Percentiles rank a stretch among this genome's conserved stretches.
phyloP scores from a whole-genome alignment of 2,329 filamentous ascomycete genomes.

The Ophiostoma ips region DNA sequence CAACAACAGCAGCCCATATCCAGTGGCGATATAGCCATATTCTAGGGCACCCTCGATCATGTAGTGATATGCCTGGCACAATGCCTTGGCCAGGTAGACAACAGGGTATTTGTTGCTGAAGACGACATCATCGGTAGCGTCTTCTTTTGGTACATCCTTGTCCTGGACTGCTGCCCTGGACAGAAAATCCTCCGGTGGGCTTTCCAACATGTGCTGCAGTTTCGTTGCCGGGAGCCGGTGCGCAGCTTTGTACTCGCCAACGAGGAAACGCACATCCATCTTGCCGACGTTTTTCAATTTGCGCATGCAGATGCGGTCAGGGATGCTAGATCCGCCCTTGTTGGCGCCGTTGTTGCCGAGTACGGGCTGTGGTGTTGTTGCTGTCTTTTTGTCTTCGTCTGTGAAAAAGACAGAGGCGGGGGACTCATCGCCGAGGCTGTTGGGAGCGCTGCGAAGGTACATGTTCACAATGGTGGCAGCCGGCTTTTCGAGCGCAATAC shows the following conservation, averaged over 20 bases:
- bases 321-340: not conserved
- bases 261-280: not conserved
- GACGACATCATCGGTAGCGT: not conserved
- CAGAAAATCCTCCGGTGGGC: not conserved
- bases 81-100: not conserved
- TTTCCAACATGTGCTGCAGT: not conserved
- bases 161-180: not conserved
- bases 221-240: not conserved
- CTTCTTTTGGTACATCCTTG: not conserved
- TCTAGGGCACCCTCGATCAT: not conserved
- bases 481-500: not conserved
- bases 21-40: constrained; percentile 2
- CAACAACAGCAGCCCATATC: not conserved
- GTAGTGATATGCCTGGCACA: constrained; percentile 1
- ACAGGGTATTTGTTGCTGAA: not conserved
- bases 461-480: not conserved
- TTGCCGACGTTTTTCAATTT: not conserved
- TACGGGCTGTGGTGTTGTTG: not conserved
- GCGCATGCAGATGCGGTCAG: not conserved
- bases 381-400: not conserved
- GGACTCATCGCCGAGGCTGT: not conserved
- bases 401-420: not conserved
- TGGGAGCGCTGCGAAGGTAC: not conserved
- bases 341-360: not conserved
- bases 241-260: constrained; percentile 2